Evolutionary conservation across 768 basidiomycete species (phyloP).

Genomic region (Rossbeevera mucosa): DNA sequence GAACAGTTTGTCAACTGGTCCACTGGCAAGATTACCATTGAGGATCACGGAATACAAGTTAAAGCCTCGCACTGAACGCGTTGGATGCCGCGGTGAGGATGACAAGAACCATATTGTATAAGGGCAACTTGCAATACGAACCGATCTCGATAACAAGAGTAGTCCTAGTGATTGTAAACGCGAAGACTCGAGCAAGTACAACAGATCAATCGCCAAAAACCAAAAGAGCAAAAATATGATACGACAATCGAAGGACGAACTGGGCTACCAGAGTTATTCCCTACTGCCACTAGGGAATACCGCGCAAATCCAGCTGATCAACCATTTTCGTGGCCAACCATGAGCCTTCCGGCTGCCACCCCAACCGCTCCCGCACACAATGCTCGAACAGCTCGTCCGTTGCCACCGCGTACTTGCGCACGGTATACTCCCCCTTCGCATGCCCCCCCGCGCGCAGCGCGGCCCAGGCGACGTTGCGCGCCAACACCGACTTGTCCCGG

Average conservation of each 20-base stretch:
- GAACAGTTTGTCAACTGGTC: too few species aligned
- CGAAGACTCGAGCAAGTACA: not conserved
- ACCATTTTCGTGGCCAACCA: constrained; percentile 5
- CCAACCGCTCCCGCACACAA: constrained; percentile 15
- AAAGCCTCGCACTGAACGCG: too few species aligned
- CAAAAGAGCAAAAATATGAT: not conserved
- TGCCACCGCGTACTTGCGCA: constrained; percentile 12
- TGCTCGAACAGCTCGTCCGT: constrained; percentile 16
- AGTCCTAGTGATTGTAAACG: too few species aligned
- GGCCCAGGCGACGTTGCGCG: constrained; percentile 8
- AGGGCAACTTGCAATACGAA: too few species aligned
- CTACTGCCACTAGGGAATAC: not conserved
- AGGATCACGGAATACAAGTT: too few species aligned
- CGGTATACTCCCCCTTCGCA: constrained; percentile 20
- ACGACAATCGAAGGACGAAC: too few species aligned
- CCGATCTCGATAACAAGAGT: too few species aligned
- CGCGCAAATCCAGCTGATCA: constrained; percentile 1
- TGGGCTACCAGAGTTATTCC: not conserved
- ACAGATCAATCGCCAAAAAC: not conserved
- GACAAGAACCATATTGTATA: too few species aligned
- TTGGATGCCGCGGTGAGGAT: too few species aligned
- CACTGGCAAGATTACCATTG: too few species aligned
- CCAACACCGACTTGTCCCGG: not conserved
- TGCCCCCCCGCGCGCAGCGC: constrained; percentile 28
- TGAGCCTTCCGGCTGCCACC: constrained; percentile 12